These are phyloP conservation scores for Pseudopithomyces maydicus DNA, from an alignment of 2,329 filamentous ascomycete genomes.

Conservation along the genomic window DNA sequence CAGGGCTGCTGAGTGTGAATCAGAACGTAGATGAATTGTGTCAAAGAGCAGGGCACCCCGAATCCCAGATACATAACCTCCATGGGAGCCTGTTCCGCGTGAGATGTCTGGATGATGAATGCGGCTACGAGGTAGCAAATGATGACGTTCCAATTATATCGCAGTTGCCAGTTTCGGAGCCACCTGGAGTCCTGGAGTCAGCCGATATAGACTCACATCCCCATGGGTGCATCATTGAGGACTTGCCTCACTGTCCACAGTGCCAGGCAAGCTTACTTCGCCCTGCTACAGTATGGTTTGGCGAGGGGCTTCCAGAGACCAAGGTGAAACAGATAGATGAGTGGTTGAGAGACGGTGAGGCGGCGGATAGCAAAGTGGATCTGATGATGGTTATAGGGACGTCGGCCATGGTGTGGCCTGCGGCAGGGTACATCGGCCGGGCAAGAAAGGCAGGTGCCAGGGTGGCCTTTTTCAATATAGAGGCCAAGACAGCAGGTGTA, in stretches of 20 bases:
- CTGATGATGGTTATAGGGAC: slow-evolving; percentile 7
- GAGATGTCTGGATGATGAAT: background rate
- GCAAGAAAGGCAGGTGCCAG: slow-evolving; percentile 7
- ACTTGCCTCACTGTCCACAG: slow-evolving; percentile 6
- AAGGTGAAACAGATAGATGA: background rate
- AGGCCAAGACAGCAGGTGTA: background rate
- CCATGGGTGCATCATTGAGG: background rate
- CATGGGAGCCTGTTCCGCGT: slow-evolving; percentile 5
- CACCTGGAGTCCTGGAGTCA: background rate
- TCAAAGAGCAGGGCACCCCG: background rate
- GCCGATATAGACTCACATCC: background rate
- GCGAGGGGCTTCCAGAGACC: background rate
- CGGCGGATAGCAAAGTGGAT: slow-evolving; percentile 1
- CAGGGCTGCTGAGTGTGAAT: background rate
- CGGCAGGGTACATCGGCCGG: slow-evolving; percentile 4
- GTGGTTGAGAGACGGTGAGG: background rate
- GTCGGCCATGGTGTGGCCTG: slow-evolving; percentile 6
- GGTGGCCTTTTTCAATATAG: slow-evolving; percentile 6
- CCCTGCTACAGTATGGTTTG: slow-evolving; percentile 8
- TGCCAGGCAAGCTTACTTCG: slow-evolving; percentile 3
- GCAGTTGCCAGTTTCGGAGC: background rate
- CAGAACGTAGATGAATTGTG: slow-evolving; percentile 8
- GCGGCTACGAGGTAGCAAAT: background rate
- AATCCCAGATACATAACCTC: background rate
- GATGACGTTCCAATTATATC: background rate